Evolutionary conservation across 192 early-diverging fungal genomes (phyloP).

Genomic region (Linnemannia exigua): DNA sequence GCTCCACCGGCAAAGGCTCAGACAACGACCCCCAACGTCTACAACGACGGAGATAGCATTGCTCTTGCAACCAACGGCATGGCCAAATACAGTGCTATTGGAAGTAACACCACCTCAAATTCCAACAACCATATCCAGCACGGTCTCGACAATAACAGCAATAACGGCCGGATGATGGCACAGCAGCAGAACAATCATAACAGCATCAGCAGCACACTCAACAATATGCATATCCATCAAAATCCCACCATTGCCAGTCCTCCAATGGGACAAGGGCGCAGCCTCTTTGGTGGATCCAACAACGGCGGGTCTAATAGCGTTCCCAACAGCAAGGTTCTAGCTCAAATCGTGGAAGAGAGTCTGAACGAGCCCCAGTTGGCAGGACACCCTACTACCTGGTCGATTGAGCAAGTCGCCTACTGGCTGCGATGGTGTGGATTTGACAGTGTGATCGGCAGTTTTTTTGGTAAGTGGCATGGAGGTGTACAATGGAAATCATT

Average conservation of each 20-base stretch:
- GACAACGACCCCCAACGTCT: constrained; percentile 5
- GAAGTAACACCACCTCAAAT: constrained; percentile 1
- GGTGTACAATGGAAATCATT: neutral
- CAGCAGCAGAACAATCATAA: constrained; percentile 25
- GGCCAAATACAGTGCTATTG: neutral
- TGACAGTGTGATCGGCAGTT: constrained; percentile 57
- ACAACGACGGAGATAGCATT: neutral
- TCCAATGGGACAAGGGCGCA: constrained; percentile 15
- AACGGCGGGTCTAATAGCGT: neutral
- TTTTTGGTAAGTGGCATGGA: constrained; percentile 59
- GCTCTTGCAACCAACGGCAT: neutral
- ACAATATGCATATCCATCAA: constrained; percentile 47
- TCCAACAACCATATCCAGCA: constrained; percentile 7
- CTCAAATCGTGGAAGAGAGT: constrained; percentile 41
- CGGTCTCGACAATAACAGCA: constrained; percentile 13
- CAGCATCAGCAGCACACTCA: constrained; percentile 15
- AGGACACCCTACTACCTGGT: constrained; percentile 64
- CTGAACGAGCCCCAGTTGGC: constrained; percentile 46
- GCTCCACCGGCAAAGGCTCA: neutral
- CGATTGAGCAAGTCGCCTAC: constrained; percentile 67
- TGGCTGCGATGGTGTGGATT: constrained; percentile 72
- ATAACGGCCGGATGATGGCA: neutral
- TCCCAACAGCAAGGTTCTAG: constrained; percentile 35
- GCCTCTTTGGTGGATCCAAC: neutral
- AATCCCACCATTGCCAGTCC: constrained; percentile 44